These are phyloP conservation scores for Porphyrellus cyaneotinctus DNA, from an alignment of 768 basidiomycete genomes.

Conservation along the genomic window DNA sequence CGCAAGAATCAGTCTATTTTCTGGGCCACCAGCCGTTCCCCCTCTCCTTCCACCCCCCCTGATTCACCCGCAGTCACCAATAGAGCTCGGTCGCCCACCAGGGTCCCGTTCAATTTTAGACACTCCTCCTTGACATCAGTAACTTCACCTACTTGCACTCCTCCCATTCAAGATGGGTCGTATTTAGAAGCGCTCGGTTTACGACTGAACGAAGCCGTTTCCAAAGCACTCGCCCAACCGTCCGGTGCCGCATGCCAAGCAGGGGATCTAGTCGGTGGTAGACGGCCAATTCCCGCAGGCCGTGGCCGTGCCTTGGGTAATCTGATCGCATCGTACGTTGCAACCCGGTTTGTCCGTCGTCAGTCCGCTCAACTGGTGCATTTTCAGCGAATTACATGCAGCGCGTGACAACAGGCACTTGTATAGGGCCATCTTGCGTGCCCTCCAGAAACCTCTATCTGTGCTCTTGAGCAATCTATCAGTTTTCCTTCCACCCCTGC, in stretches of 20 bases:
- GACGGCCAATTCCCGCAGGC: slow-evolving; percentile 68
- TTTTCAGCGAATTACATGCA: slow-evolving; percentile 62
- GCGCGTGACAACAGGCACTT: slow-evolving; percentile 61
- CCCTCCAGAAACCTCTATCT: slow-evolving; percentile 72
- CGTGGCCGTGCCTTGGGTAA: slow-evolving; percentile 64
- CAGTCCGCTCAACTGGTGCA: slow-evolving; percentile 8
- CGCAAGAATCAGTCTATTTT: slow-evolving; percentile 67
- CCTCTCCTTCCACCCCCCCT: slow-evolving; percentile 47
- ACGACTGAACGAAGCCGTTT: slow-evolving; percentile 78
- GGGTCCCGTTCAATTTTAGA: slow-evolving; percentile 58
- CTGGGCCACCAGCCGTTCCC: slow-evolving; percentile 57
- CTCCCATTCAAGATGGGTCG: slow-evolving; percentile 70
- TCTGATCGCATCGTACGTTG: slow-evolving; percentile 66
- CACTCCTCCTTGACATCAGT: slow-evolving; percentile 42
- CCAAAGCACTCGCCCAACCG: slow-evolving; percentile 68
- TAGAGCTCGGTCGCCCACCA: slow-evolving; percentile 50
- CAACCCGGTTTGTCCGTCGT: slow-evolving; percentile 6
- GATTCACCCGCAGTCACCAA: slow-evolving; percentile 41
- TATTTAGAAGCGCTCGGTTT: slow-evolving; percentile 74
- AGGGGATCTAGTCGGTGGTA: slow-evolving; percentile 58
- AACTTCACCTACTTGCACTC: slow-evolving; percentile 33
- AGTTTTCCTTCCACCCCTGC: slow-evolving; percentile 57
- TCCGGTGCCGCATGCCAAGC: slow-evolving; percentile 46
- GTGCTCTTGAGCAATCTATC: slow-evolving; percentile 70
- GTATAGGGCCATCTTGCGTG: slow-evolving; percentile 64